A percentile compares a stretch with the other conserved stretches of the same genome.
These are phyloP conservation scores for Hypoxylon sp. DNA, from an alignment of 2,329 filamentous ascomycete genomes.

Conservation along the genomic window DNA sequence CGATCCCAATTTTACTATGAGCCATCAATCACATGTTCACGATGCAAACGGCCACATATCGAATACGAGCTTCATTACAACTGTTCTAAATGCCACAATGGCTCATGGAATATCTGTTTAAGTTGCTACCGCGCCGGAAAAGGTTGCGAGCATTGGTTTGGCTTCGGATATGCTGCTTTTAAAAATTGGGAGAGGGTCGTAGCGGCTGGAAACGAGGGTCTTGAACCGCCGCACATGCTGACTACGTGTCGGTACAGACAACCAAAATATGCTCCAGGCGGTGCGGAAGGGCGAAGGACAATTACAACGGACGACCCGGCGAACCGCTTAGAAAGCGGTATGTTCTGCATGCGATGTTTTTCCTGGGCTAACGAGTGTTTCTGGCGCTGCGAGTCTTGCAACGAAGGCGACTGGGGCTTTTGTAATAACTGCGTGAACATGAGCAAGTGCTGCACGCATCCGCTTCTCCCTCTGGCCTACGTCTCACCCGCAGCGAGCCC, in stretches of 20 bases:
- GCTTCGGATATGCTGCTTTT: slow-evolving; percentile 83
- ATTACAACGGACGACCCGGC: slow-evolving; percentile 77
- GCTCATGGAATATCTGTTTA: slow-evolving; percentile 84
- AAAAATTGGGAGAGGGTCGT: slow-evolving; percentile 73
- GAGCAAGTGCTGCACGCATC: slow-evolving; percentile 84
- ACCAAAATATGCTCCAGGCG: slow-evolving; percentile 65
- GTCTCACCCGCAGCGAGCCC: slow-evolving; percentile 46
- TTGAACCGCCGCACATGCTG: slow-evolving; percentile 70
- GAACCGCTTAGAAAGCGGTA: slow-evolving; percentile 79
- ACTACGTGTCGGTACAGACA: slow-evolving; percentile 70
- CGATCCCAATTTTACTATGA: slow-evolving; percentile 73
- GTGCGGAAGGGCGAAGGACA: slow-evolving; percentile 69
- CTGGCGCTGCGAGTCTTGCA: slow-evolving; percentile 90
- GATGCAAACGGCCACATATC: slow-evolving; percentile 79
- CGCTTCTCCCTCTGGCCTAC: slow-evolving; percentile 82
- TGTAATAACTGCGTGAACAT: slow-evolving; percentile 90
- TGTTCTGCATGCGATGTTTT: slow-evolving; percentile 85
- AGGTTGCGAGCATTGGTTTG: slow-evolving; percentile 90
- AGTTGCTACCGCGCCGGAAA: slow-evolving; percentile 82
- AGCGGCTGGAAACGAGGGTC: slow-evolving; percentile 57
- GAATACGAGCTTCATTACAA: slow-evolving; percentile 91
- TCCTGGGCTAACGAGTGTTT: slow-evolving; percentile 85
- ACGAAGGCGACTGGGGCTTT: slow-evolving; percentile 95
- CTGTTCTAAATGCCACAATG: slow-evolving; percentile 78
- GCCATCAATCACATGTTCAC: slow-evolving; percentile 80